Evolutionary conservation across 352 stramenopile genomes (phyloP), one percentile per base, ranked within the genome.

Genomic region (Phytophthora tentaculata): DNA sequence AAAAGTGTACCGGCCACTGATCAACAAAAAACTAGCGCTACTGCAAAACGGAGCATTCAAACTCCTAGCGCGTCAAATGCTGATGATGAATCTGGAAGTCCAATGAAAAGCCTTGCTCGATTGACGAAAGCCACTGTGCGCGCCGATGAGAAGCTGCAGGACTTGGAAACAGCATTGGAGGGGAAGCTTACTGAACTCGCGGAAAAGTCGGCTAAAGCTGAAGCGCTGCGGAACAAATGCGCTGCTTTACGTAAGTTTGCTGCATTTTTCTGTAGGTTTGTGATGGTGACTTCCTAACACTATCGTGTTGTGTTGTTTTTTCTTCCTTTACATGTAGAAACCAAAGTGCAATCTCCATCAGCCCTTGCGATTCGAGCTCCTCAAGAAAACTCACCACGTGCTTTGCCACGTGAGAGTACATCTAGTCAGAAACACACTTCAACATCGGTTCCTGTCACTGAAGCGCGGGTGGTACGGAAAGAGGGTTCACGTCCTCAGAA

Each of bases 171-270:
- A 22, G 56, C 52, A 14, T 22, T 74, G 29, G 44, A 61, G 5
- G 37, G 53, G 14, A 71, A 72, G 39, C 55, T 78, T 35, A 45
- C 19, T 50, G 66, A 78, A 50, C 45, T 74, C 19, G 39, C 56
- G 3, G 37, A 71, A 3, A 78, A 74, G 49, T 57, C 53, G 23
- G 28, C 45, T 41, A 63, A 64, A 28, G 56, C 26, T 44, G 48
- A 74, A 59, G 24, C 61, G 29, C 26, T 78, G 56, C 57, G 53
- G 32, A 61, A 24, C 1, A 71, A 57, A 55, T 64, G 48, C 37
- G 49, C 60, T 56, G 50, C 35, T 28, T 64, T 64, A 32, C 22
- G 65, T 73, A 61, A 58, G 58, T 62, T n/a, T 8, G 29, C 37
- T 51, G 20, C 17, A 12, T 12, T 39, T 49, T 22, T 29, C 32